Percentiles rank a stretch among this genome's conserved stretches.
Conservation (phyloP, 1,284 basidiomycete species). For the Fomitopsis betulina region DNA sequence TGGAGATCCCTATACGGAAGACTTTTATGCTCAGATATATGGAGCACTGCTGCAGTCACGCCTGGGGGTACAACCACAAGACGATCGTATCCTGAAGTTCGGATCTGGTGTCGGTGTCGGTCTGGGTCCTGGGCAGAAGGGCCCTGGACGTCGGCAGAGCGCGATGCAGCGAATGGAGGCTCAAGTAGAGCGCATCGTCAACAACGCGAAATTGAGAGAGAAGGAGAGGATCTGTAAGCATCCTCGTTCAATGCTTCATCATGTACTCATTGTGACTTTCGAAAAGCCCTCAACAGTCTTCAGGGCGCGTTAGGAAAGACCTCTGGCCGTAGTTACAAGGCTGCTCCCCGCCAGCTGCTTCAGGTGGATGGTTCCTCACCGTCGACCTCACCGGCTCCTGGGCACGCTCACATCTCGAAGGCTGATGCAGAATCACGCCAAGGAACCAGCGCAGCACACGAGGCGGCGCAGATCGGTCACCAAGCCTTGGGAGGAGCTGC, state of each 20-base stretch:
- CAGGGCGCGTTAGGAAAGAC: conserved; percentile 95
- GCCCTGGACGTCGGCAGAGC: conserved; percentile 72
- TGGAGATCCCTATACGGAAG: conserved; percentile 94
- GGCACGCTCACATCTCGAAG: conserved; percentile 56
- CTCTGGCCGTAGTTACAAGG: conserved; percentile 88
- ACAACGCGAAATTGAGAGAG: conserved; percentile 83
- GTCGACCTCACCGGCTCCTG: conserved; percentile 50
- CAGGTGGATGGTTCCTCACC: conserved; percentile 67
- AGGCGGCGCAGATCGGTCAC: conserved; percentile 68
- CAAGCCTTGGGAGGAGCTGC: conserved; percentile 57
- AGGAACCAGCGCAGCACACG: conserved; percentile 54
- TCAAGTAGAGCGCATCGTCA: conserved; percentile 96
- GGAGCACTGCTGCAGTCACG: conserved; percentile 78
- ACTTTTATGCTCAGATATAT: conserved; percentile 98
- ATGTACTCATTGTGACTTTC: conserved; percentile 36
- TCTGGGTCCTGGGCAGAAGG: conserved; percentile 67
- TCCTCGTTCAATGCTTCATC: background rate
- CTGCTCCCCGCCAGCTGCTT: conserved; percentile 92
- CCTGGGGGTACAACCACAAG: conserved; percentile 62
- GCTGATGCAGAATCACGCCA: conserved; percentile 36
- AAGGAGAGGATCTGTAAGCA: conserved; percentile 71
- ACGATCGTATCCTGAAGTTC: conserved; percentile 80
- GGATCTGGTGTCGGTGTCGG: conserved; percentile 78
- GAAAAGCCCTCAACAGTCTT: conserved; percentile 68
- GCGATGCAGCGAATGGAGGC: conserved; percentile 98